A percentile compares a stretch with the other conserved stretches of the same genome.
Evolutionary conservation across 2,329 filamentous ascomycete species (phyloP).

Genomic region (Diplodia intermedia): DNA sequence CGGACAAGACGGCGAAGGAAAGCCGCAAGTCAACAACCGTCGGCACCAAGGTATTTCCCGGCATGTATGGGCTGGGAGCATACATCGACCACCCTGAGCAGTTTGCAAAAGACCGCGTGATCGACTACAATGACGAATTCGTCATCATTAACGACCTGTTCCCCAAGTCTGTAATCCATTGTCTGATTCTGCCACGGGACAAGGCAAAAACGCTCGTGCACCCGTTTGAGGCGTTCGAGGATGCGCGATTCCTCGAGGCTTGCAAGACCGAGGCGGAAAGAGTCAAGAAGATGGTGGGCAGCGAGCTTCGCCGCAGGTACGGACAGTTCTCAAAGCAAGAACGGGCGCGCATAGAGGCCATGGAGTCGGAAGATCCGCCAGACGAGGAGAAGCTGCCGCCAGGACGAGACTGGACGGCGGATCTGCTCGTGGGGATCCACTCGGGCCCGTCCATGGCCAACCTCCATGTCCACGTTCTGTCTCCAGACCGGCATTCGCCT

Average conservation of each 20-base stretch:
- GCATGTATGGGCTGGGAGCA: constrained; percentile 67
- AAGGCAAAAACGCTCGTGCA: constrained; percentile 66
- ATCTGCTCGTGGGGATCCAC: constrained; percentile 82
- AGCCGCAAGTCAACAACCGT: constrained; percentile 33
- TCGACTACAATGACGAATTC: constrained; percentile 72
- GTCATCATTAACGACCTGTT: constrained; percentile 83
- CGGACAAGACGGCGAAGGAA: constrained; percentile 25
- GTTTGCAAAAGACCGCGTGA: constrained; percentile 65
- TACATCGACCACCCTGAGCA: constrained; percentile 71
- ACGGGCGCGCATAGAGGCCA: constrained; percentile 66
- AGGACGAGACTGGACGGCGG: constrained; percentile 79
- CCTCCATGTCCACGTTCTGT: constrained; percentile 87
- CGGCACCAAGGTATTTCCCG: constrained; percentile 50
- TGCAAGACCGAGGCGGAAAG: constrained; percentile 67
- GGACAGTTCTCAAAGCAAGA: constrained; percentile 70
- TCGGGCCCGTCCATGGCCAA: constrained; percentile 91
- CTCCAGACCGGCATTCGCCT: constrained; percentile 76
- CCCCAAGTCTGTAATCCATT: constrained; percentile 84
- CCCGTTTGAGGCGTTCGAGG: constrained; percentile 78
- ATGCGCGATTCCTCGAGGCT: constrained; percentile 69
- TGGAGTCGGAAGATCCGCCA: constrained; percentile 55
- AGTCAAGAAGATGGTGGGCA: constrained; percentile 71
- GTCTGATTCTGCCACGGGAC: constrained; percentile 84
- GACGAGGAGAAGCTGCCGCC: constrained; percentile 59
- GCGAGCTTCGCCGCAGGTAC: constrained; percentile 74